Conservation (phyloP, 2,329 filamentous ascomycete genomes). For the Exophiala alcalophila region DNA sequence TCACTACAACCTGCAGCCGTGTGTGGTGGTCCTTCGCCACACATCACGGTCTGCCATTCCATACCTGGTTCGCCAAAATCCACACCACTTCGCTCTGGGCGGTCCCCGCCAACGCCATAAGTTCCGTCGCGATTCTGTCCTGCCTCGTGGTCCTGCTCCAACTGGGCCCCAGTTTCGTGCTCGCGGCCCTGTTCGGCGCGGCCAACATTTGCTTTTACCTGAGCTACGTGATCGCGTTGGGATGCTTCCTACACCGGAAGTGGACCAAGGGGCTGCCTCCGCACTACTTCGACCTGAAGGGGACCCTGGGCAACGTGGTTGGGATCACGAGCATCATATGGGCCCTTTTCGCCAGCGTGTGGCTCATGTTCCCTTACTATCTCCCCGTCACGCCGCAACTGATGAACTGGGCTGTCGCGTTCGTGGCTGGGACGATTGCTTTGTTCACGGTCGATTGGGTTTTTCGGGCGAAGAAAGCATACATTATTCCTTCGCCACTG, state of each 20-base stretch:
- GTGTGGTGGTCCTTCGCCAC: conserved; percentile 18
- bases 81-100: no score
- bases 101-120: neutral
- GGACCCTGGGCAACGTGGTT: conserved; percentile 39
- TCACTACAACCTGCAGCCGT: conserved; percentile 4
- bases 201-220: conserved; percentile 9
- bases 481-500: no score
- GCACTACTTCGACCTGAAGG: conserved; percentile 36
- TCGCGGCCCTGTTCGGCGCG: conserved; percentile 4
- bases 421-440: no score
- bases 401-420: conserved; percentile 49
- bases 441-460: no score
- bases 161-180: neutral
- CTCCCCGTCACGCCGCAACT: conserved; percentile 43
- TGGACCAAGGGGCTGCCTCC: conserved; percentile 27
- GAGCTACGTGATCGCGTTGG: neutral
- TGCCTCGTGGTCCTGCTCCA: no score
- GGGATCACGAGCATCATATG: conserved; percentile 38
- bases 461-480: no score
- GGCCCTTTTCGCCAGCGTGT: conserved; percentile 45
- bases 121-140: conserved; percentile 9
- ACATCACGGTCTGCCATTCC: conserved; percentile 4
- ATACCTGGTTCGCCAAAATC: neutral
- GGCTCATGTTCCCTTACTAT: conserved; percentile 45
- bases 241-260: conserved; percentile 39